Base-by-base conservation (phyloP, 805 yeast species). In the Blastobotrys terrestris region DNA sequence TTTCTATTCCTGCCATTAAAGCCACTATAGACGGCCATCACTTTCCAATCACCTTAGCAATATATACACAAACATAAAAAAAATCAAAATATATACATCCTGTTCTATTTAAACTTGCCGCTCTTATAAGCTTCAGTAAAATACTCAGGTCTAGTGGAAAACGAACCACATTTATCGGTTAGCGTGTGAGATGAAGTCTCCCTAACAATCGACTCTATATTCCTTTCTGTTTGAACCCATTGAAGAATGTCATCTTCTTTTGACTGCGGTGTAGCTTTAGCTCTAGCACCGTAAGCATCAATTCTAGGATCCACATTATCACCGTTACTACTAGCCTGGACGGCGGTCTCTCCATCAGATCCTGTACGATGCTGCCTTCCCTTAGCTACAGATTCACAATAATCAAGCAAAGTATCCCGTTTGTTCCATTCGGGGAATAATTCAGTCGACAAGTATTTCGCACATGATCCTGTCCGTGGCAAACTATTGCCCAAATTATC, bases 401-500 rank as follows among this genome's bases (percentile, higher is more conserved):
- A 57, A 19, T 20, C 46, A 3, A 59, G 39, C 19, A 55, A 31
- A 3, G 50, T 39, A 49, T 60, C 64, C 16, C 63, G 31, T 11
- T 52, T 48, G 11, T 48, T 39, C 63, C 63, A 60, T 16, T 54
- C 60, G 2, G 62, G 63, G 43, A 57, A 60, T 41, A 60, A 46
- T 3, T 48, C 52, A 3, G 44, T 45, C n/a, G 55, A 19, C 11
- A 60, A 41, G 26, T 52, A 52, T 15, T 55, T 56, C 5, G 53
- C 53, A 22, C 63, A 58, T 3, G 65, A 60, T 6, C 55, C 54
- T 4, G 59, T 55, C 40, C 65, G 58, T 5, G 66, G 66, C 15
- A 67, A 52, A 18, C 55, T 47, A 40, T 62, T 64, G 7, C 57
- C 56, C 20, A 67, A 48, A 20, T 60, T 60, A 48, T 67, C 70